Base-by-base conservation (phyloP, 805 yeast species). In the Saturnispora hagleri region DNA sequence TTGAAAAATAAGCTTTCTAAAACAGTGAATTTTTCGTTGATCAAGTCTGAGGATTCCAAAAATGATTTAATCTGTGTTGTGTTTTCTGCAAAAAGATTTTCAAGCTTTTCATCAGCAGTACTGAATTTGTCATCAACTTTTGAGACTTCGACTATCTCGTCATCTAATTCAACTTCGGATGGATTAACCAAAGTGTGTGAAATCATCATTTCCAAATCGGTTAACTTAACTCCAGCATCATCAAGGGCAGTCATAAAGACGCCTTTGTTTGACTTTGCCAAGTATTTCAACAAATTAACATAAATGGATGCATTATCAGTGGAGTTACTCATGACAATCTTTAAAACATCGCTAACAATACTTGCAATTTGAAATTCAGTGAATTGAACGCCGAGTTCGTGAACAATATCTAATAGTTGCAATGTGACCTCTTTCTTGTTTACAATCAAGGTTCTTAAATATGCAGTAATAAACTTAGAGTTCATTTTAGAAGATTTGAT, bases 151-250 rank as follows among this genome's bases (percentile, higher is more conserved):
- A 66, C 53, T 47, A 66, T 60, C 2, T 69, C 69, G 33, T 63
- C 71, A 24, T 64, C 61, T 4, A 57, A 2, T 58, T 51, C 57
- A 4, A 34, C 34, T 13, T 47, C 46, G 8, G 18, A 3, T 2
- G 44, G 43, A 17, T 56, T 58, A 27, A 67, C 59, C 48, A 89
- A 67, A 0, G 90, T 81, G 1, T 84, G 75, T 67, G 87, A 86
- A 45, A 88, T 69, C 50, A 76, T 73, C 73, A 89, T 77, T 69
- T 84, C 90, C 28, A 83, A 68, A 4, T 71, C 57, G 28, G 75
- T 80, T 3, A 79, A 53, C 5, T 68, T 60, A 20, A 74, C 50
- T 18, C 67, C 62, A 22, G 66, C 50, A 2, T 72, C 63, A 2
- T 62, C 56, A 47, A 80, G 60, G 26, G 70, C 67, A n/a, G 63